Base-by-base conservation (phyloP, 192 early-diverging fungal species). In the Globomyces pollinis-pini region DNA sequence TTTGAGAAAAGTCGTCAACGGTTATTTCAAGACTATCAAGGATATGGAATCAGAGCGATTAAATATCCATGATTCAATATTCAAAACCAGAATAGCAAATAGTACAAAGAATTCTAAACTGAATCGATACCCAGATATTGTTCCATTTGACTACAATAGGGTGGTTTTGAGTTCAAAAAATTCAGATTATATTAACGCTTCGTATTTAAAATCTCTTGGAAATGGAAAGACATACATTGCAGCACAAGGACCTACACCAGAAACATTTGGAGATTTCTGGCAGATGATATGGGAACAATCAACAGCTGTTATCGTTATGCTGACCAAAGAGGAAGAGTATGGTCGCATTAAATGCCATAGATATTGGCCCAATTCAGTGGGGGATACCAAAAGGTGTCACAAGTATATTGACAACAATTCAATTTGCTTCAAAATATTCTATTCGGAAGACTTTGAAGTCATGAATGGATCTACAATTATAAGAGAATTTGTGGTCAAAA, bases 221-320 rank as follows among this genome's bases (percentile, higher is more conserved):
- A 45, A 26, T 18, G 3, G 7, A 51, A 44, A 24, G 15, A 36
- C 32, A 36, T 98, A 94, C 59, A 96, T 98, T 68, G 85, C 86
- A 0, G 79, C 89, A 11, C 95, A 98, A 61, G 95, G 91, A 0
- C 95, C 95, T 8, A 62, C 93, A 32, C 75, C 71, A 0, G 67
- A 74, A 11, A 94, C 92, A 0, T 68, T 84, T 29, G 55, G 68
- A 16, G 90, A 91, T 55, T 96, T 98, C 67, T 98, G 95, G 95
- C 71, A 73, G 61, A 91, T 95, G 90, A 71, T 88, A 1, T 79
- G 79, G 74, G 88, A 95, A 59, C 82, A 93, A 35, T 62, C 75
- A 28, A 64, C 75, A 1, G 61, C 69, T 1, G 80, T 98, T 4
- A 84, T 98, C 55, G 90, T 95, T 1, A 93, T 93, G 84, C 70